Evolutionary conservation across 257 asterid genomes (phyloP).

Genomic region (Asclepias syriaca): DNA sequence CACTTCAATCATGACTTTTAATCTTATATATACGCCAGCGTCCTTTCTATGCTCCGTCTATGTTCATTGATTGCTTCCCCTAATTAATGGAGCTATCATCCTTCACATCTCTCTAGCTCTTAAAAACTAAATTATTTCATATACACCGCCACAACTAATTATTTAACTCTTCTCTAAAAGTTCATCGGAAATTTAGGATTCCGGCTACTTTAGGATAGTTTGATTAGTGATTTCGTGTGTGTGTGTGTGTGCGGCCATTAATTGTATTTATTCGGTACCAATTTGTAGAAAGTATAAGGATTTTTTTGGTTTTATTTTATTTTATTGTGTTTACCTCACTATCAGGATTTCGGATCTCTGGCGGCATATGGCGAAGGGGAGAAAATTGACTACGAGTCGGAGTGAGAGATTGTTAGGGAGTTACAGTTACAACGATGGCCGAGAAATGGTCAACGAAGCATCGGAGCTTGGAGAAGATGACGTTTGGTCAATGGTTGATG

Average conservation of each 20-base stretch:
- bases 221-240: background rate
- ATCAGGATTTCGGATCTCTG: background rate
- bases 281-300: too few species aligned
- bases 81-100: slow-evolving; percentile 18
- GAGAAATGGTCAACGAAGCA: slow-evolving; percentile 29
- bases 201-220: slow-evolving; percentile 24
- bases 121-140: background rate
- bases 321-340: slow-evolving; percentile 28
- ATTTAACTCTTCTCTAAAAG: slow-evolving; percentile 8
- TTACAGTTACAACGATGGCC: slow-evolving; percentile 32
- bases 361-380: slow-evolving; percentile 64
- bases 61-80: slow-evolving; percentile 14
- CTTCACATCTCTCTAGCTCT: background rate
- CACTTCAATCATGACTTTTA: slow-evolving; percentile 16
- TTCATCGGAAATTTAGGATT: slow-evolving; percentile 36
- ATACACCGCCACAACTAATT: background rate
- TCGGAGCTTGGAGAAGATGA: slow-evolving; percentile 76
- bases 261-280: too few species aligned
- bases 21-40: slow-evolving; percentile 48
- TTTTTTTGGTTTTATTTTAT: background rate
- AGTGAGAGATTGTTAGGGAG: slow-evolving; percentile 58
- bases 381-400: slow-evolving; percentile 53
- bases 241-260: background rate
- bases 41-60: slow-evolving; percentile 20
- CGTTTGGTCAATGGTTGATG: slow-evolving; percentile 61